Evolutionary conservation across 495 filamentous ascomycete species (phyloP).

Genomic region (Talaromyces thailandensis): DNA sequence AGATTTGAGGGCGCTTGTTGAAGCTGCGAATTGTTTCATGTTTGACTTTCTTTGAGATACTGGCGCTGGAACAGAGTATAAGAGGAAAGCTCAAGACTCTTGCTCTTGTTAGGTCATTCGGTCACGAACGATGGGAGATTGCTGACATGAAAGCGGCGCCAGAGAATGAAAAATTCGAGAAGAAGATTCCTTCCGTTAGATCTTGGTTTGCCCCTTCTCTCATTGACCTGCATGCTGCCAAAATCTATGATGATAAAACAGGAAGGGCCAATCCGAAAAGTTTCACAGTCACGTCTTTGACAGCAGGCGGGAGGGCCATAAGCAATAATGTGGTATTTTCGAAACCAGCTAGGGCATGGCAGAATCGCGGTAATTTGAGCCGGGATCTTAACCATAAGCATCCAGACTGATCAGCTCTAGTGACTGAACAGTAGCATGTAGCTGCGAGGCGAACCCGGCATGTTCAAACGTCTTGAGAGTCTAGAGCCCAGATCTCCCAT

Average conservation of each 20-base stretch:
- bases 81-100: too few species aligned
- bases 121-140: neutral
- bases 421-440: neutral
- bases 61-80: too few species aligned
- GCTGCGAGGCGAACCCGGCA: neutral
- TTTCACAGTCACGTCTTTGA: neutral
- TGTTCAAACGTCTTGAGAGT: constrained; percentile 22
- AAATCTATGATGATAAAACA: neutral
- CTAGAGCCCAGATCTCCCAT: constrained; percentile 37
- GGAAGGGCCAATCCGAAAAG: neutral
- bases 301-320: neutral
- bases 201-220: neutral
- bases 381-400: neutral
- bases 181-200: neutral
- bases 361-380: neutral
- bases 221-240: neutral
- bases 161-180: neutral
- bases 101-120: too few species aligned
- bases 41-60: neutral
- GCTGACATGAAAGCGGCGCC: neutral
- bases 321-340: neutral
- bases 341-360: neutral
- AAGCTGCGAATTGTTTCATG: too few species aligned
- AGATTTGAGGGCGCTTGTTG: too few species aligned
- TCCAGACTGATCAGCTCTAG: neutral